Base-by-base conservation (phyloP, 2,329 filamentous ascomycete genomes). In the Magnaporthiopsis poae region DNA sequence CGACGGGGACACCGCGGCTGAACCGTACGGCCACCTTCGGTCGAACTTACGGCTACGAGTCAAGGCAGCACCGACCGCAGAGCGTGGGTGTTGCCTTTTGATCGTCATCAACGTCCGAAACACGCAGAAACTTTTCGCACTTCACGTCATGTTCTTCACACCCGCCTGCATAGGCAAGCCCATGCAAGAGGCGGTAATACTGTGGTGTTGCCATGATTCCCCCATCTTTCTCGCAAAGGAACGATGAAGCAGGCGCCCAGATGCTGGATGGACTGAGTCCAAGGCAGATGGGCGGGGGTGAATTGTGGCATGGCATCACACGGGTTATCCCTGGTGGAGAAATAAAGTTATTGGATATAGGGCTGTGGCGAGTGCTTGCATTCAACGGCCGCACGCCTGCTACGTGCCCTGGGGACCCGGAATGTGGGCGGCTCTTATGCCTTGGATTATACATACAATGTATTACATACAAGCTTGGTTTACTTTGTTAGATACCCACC, bases 11-110 rank as follows among this genome's bases (percentile, higher is more conserved):
- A 15, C 64, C 64, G 8, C 52, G 64, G 59, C 59, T 39, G n/a
- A 65, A 33, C 59, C 64, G 56, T 4, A 62, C 52, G 13, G 39
- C 63, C 13, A 68, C 59, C n/a, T 65, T 65, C 27, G 64, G 56
- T 33, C 64, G 35, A 25, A 35, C 35, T 33, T n/a, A 59, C 35
- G 46, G 27, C 59, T 39, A 46, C 27, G 46, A 56, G 46, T 21
- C 29, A 8, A 61, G 64, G 33, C 59, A 69, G 60, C 65, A 69
- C 25, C 72, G 77, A 66, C 77, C 77, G 65, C 75, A 74, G 70
- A 80, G 78, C 68, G 80, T 83, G 27, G 81, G 81, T 9, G 77
- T 83, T 68, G 81, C 81, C 3, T 80, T 82, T 72, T 81, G 69
- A 77, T 62, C 5, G 35, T 1, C 13, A 21, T 18, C 5, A 31